phyloP scores from a whole-genome alignment of 495 filamentous ascomycete genomes.

The Lineolata rhizophorae region DNA sequence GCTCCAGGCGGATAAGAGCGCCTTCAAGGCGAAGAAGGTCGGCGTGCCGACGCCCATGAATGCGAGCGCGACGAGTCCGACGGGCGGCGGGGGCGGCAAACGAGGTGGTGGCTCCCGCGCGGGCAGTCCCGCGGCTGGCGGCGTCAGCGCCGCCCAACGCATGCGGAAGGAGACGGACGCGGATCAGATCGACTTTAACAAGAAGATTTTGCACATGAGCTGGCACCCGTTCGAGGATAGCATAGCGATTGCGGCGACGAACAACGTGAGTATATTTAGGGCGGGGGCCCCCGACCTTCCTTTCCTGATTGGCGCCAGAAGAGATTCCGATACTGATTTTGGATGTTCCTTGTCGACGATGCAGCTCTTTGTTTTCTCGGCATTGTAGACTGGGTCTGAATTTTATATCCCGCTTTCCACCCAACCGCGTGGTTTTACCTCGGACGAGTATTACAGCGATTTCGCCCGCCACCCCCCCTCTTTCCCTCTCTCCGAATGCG shows the following conservation, averaged over 20 bases:
- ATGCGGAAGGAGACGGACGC: slow-evolving; percentile 99
- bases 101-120: slow-evolving; percentile 52
- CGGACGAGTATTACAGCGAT: too few species aligned
- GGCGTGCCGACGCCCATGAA: slow-evolving; percentile 96
- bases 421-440: too few species aligned
- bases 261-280: slow-evolving; percentile 54
- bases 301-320: slow-evolving; percentile 3
- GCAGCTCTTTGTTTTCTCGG: slow-evolving; percentile 96
- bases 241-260: slow-evolving; percentile 97
- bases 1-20: slow-evolving; percentile 91
- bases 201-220: slow-evolving; percentile 99
- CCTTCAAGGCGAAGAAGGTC: slow-evolving; percentile 99
- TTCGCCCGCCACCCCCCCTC: too few species aligned
- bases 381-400: too few species aligned
- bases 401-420: too few species aligned
- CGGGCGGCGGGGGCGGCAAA: slow-evolving; percentile 48
- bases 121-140: slow-evolving; percentile 66
- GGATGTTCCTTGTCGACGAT: slow-evolving; percentile 2
- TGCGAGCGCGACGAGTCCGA: slow-evolving; percentile 45
- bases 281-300: background rate
- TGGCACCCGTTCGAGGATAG: slow-evolving; percentile 99
- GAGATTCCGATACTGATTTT: slow-evolving; percentile 12
- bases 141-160: slow-evolving; percentile 56
- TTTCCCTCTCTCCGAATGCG: too few species aligned
- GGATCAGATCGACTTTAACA: slow-evolving; percentile 99